Conservation (phyloP, 345 rosid species). For the Syzygium jambos region DNA sequence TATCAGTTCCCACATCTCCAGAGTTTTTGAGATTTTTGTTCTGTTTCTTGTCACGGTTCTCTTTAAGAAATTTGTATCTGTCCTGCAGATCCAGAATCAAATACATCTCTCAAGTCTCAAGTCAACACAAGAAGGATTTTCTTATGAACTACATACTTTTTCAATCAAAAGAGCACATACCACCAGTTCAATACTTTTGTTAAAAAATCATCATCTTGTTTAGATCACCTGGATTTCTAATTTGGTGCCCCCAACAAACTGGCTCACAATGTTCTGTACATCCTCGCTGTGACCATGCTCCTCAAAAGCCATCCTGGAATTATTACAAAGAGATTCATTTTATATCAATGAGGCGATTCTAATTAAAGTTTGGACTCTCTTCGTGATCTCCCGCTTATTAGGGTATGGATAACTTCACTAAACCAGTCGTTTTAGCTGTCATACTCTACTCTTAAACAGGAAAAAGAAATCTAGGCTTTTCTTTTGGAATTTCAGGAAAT, state of each 20-base stretch:
- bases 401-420: neutral
- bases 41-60: constrained; percentile 28
- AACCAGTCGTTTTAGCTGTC: neutral
- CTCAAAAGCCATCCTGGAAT: constrained; percentile 62
- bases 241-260: constrained; percentile 53
- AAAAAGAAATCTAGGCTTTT: neutral
- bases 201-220: neutral
- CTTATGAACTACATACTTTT: neutral
- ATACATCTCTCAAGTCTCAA: neutral
- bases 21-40: constrained; percentile 29
- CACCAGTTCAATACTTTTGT: neutral
- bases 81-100: constrained; percentile 48
- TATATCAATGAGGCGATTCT: constrained; percentile 10
- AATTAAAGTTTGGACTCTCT: neutral
- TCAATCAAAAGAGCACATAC: neutral
- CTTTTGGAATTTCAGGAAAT: neutral
- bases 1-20: constrained; percentile 33
- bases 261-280: constrained; percentile 47
- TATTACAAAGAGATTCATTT: neutral
- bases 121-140: constrained; percentile 1
- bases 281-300: constrained; percentile 74
- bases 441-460: neutral
- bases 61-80: constrained; percentile 50
- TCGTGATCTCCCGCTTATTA: neutral
- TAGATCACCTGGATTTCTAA: constrained; percentile 61